These are phyloP conservation scores for Tetraselmis striata DNA, from an alignment of 139 green algal genomes.

Conservation along the genomic window DNA sequence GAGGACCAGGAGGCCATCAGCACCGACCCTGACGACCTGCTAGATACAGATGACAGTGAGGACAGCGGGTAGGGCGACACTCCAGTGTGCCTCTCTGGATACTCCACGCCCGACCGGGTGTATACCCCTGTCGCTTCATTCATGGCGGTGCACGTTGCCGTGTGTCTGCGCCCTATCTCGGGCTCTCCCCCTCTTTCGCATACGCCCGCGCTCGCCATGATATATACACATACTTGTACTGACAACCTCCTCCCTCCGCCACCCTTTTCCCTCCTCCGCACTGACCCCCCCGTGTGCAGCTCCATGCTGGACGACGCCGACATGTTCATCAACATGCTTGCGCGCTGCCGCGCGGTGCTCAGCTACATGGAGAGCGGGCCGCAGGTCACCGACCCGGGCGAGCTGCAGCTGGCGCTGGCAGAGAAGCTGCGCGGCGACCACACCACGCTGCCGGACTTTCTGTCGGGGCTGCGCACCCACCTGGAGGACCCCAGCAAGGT, in stretches of 20 bases:
- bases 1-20: slow-evolving; percentile 24
- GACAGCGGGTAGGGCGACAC: background rate
- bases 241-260: no score
- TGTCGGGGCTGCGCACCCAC: slow-evolving; percentile 42
- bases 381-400: slow-evolving; percentile 14
- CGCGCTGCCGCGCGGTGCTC: slow-evolving; percentile 37
- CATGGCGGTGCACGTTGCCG: no score
- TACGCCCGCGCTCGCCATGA: no score
- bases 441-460: slow-evolving; percentile 34
- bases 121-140: no score
- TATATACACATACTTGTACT: no score
- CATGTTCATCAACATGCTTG: slow-evolving; percentile 27
- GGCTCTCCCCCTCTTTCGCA: no score
- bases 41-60: slow-evolving; percentile 24
- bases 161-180: no score
- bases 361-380: slow-evolving; percentile 2
- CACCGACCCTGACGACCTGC: slow-evolving; percentile 38
- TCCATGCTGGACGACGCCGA: slow-evolving; percentile 29
- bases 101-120: background rate
- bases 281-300: no score
- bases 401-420: slow-evolving; percentile 29
- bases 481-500: slow-evolving; percentile 38
- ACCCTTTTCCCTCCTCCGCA: no score
- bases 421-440: slow-evolving; percentile 42
- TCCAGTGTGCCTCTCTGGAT: background rate